Conservation (phyloP, 371 early-diverging fungal genomes). For the Mortierella sp. region DNA sequence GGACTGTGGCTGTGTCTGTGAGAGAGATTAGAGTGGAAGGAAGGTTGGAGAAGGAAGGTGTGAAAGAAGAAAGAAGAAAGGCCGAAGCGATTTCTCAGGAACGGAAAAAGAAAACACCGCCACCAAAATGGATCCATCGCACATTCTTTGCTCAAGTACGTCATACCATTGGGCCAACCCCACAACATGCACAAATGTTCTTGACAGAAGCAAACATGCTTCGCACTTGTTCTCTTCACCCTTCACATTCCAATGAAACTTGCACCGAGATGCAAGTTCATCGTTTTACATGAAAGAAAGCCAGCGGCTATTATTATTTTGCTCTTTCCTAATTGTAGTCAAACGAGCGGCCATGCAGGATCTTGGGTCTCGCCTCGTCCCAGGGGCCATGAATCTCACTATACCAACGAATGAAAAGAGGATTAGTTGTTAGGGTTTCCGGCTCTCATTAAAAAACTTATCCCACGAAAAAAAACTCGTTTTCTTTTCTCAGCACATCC, state of each 20-base stretch:
- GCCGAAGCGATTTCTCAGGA: not conserved
- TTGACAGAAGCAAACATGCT: no score
- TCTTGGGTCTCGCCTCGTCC: conserved; percentile 94
- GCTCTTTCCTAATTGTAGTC: conserved; percentile 38
- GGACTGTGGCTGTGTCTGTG: not conserved
- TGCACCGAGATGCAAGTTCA: no score
- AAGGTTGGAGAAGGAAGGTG: not conserved
- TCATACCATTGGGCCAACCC: not conserved
- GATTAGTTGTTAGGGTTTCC: not conserved
- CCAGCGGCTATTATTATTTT: not conserved
- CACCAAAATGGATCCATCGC: not conserved
- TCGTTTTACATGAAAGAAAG: not conserved
- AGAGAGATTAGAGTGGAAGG: not conserved
- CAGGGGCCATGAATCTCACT: conserved; percentile 97
- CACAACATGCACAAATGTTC: no score
- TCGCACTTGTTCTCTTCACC: no score
- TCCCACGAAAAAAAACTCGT: conserved; percentile 10
- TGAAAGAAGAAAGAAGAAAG: not conserved
- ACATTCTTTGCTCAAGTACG: not conserved
- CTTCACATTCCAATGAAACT: no score
- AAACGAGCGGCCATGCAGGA: conserved; percentile 61
- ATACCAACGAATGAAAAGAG: conserved; percentile 7
- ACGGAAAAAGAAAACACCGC: conserved; percentile 9
- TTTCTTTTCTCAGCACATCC: not conserved
- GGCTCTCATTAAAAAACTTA: not conserved